phyloP scores from a whole-genome alignment of 2,329 filamentous ascomycete species.

The Sclerotinia glacialis region DNA sequence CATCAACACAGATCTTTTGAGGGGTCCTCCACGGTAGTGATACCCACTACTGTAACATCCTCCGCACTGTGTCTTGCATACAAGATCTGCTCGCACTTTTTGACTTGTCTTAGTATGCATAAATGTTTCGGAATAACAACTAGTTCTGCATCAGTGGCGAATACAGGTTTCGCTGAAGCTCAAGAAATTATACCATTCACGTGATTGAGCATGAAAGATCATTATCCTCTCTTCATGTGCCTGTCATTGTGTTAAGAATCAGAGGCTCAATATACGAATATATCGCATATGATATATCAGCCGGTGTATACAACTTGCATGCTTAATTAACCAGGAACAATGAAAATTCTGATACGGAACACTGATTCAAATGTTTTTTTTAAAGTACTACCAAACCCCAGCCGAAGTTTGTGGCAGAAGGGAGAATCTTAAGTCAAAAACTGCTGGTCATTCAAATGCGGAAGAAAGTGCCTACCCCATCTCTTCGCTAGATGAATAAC shows the following conservation, averaged over 20 bases:
- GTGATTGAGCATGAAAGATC: not conserved
- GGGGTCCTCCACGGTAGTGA: not conserved
- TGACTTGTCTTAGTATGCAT: not conserved
- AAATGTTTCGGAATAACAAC: constrained; percentile 10
- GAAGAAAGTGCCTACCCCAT: not conserved
- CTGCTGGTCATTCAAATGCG: not conserved
- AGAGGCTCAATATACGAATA: not conserved
- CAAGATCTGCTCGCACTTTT: not conserved
- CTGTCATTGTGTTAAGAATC: not conserved
- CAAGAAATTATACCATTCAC: not conserved
- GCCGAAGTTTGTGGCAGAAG: not conserved
- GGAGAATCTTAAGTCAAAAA: not conserved
- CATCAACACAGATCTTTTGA: constrained; percentile 15
- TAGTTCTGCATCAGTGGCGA: constrained; percentile 4
- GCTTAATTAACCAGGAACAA: too few species aligned
- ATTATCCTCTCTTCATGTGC: not conserved
- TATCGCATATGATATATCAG: not conserved
- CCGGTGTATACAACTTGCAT: too few species aligned
- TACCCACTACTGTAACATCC: not conserved
- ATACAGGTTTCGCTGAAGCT: not conserved
- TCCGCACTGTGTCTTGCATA: constrained; percentile 5
- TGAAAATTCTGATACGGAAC: too few species aligned
- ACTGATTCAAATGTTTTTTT: not conserved
- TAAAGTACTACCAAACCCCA: too few species aligned
- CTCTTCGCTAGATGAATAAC: too few species aligned